phyloP scores from a whole-genome alignment of 805 yeast species.

The Candida berthetii region DNA sequence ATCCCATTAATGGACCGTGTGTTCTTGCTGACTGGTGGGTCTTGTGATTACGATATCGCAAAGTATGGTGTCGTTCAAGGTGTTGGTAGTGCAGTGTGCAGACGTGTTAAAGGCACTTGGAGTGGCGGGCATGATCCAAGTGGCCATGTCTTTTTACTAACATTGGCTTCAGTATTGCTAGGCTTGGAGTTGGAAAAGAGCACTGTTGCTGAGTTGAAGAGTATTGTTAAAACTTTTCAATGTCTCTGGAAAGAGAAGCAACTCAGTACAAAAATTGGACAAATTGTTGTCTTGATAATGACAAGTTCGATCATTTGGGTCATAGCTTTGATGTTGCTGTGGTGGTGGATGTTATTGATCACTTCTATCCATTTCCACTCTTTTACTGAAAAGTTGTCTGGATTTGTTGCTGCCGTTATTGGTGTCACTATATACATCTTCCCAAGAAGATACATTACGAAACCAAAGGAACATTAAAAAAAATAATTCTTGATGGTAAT shows the following conservation, averaged over 20 bases:
- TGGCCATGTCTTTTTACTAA: conserved; percentile 82
- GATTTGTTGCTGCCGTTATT: conserved; percentile 55
- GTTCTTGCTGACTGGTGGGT: conserved; percentile 79
- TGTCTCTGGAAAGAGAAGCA: neutral
- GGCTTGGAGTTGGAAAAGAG: conserved; percentile 54
- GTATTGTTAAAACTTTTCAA: neutral
- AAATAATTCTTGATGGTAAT: no score
- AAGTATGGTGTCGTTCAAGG: conserved; percentile 2
- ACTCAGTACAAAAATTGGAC: neutral
- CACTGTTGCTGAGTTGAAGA: conserved; percentile 13
- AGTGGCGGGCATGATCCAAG: conserved; percentile 92
- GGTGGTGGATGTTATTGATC: conserved; percentile 86
- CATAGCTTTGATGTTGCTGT: conserved; percentile 36
- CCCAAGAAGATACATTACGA: conserved; percentile 20
- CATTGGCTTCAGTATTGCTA: conserved; percentile 59
- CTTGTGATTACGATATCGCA: conserved; percentile 35
- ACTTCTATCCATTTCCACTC: conserved; percentile 87
- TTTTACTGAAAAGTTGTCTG: conserved; percentile 65
- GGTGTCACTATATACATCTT: conserved; percentile 36
- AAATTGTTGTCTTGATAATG: neutral
- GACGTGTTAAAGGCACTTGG: conserved; percentile 64
- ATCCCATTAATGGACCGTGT: conserved; percentile 85
- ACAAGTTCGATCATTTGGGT: conserved; percentile 19
- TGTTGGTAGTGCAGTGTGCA: conserved; percentile 29
- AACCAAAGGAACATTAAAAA: neutral